A percentile compares a stretch with the other conserved stretches of the same genome.
phyloP scores from a whole-genome alignment of 2,329 filamentous ascomycete genomes.

The Trichoderma brevicompactum region DNA sequence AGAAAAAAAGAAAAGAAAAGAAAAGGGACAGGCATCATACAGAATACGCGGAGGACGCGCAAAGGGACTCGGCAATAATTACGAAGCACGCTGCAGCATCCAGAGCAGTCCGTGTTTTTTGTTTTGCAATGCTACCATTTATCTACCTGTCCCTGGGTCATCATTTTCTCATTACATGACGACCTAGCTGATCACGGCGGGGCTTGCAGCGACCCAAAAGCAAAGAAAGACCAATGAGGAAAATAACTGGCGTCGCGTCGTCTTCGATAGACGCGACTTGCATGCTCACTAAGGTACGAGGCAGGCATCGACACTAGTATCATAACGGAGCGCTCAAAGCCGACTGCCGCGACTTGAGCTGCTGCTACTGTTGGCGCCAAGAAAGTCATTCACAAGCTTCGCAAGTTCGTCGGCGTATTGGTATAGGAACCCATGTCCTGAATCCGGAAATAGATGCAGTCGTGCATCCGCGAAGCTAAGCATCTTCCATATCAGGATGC shows the following conservation, averaged over 20 bases:
- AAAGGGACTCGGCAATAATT: neutral
- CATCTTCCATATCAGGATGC: constrained; percentile 45
- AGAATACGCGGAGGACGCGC: neutral
- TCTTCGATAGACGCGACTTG: constrained; percentile 22
- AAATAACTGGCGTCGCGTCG: constrained; percentile 25
- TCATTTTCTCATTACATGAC: constrained; percentile 21
- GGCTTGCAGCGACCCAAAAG: constrained; percentile 21
- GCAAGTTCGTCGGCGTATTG: constrained; percentile 43
- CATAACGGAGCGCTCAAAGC: constrained; percentile 19
- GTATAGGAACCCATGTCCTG: constrained; percentile 45
- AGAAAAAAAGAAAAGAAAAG: no score
- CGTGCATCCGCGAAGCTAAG: constrained; percentile 39
- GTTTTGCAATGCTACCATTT: constrained; percentile 10
- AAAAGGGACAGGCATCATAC: neutral
- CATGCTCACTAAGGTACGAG: constrained; percentile 23
- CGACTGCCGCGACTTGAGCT: constrained; percentile 24
- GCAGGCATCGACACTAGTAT: constrained; percentile 13
- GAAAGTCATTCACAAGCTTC: constrained; percentile 41
- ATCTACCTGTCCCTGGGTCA: constrained; percentile 19
- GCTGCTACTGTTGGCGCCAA: constrained; percentile 31
- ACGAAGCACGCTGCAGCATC: constrained; percentile 12
- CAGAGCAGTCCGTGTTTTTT: neutral
- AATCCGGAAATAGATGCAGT: constrained; percentile 43
- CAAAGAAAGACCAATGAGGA: constrained; percentile 24
- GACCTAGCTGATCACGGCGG: constrained; percentile 24